A percentile compares a stretch with the other conserved stretches of the same genome.
phyloP scores from a whole-genome alignment of 116 monocot genomes.

The Dioscorea cayenensis region DNA sequence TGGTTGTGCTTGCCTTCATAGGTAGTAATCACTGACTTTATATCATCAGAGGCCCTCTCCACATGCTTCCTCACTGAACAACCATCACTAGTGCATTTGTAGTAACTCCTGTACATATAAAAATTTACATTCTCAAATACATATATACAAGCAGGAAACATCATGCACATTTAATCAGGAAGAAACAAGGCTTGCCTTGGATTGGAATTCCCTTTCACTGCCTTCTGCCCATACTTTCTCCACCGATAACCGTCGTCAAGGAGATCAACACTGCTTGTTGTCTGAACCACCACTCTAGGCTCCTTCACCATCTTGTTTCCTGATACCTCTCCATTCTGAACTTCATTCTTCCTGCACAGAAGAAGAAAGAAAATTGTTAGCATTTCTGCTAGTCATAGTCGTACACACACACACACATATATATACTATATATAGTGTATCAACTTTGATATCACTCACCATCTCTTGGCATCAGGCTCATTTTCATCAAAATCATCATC shows the following conservation, averaged over 20 bases:
- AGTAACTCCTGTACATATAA: constrained; percentile 39
- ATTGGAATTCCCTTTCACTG: constrained; percentile 87
- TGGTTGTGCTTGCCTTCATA: constrained; percentile 74
- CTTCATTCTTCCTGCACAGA: constrained; percentile 40
- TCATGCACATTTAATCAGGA: no score
- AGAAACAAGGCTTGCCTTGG: constrained; percentile 43
- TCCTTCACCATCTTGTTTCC: constrained; percentile 49
- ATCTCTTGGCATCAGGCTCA: constrained; percentile 45
- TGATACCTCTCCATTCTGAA: constrained; percentile 31
- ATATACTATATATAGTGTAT: no score
- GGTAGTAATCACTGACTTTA: constrained; percentile 49
- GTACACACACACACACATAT: no score
- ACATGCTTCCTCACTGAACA: constrained; percentile 58
- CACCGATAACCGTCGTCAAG: constrained; percentile 79
- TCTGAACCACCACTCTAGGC: constrained; percentile 84
- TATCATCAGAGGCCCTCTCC: constrained; percentile 42
- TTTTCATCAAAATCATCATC: constrained; percentile 48
- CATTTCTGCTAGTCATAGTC: no score
- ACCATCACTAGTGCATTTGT: constrained; percentile 44
- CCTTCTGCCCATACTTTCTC: constrained; percentile 93
- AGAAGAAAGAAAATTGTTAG: no score
- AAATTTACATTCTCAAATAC: no score
- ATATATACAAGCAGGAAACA: no score
- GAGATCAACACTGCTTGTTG: constrained; percentile 76
- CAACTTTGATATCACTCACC: constrained; percentile 19